Conservation (phyloP, 1,139 yeast species). For the Geotrichum candidum region DNA sequence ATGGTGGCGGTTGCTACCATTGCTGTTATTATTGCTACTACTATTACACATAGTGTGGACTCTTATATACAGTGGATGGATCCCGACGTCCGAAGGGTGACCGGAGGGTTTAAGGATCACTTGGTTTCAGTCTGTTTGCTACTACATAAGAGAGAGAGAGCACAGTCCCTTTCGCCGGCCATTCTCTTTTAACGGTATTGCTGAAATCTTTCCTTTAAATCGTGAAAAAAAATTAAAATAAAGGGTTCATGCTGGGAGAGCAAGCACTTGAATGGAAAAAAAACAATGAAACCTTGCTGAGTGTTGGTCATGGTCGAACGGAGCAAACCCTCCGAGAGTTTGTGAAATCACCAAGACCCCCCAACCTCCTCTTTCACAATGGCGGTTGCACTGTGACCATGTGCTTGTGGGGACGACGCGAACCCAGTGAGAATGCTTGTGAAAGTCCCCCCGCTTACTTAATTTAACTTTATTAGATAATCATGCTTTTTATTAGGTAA, state of each 20-base stretch:
- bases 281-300: too few relatives aligned
- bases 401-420: too few relatives aligned
- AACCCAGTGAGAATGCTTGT: too few relatives aligned
- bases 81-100: not conserved
- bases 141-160: not conserved
- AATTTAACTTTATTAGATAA: not conserved
- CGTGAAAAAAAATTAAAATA: not conserved
- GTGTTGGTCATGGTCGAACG: not conserved
- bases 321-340: not conserved
- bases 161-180: not conserved
- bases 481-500: not conserved
- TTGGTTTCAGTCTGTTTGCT: not conserved
- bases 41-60: not conserved
- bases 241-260: not conserved
- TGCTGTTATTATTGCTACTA: not conserved
- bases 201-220: not conserved
- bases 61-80: not conserved
- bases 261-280: not conserved
- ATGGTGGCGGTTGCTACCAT: not conserved
- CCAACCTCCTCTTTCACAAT: not conserved
- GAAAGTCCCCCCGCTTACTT: too few relatives aligned
- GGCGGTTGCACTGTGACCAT: not conserved
- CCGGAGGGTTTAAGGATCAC: not conserved
- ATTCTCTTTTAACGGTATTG: not conserved
- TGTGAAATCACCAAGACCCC: too few relatives aligned